These are phyloP conservation scores for Lipomyces sp. DNA, from an alignment of 805 yeast species.

Conservation along the genomic window DNA sequence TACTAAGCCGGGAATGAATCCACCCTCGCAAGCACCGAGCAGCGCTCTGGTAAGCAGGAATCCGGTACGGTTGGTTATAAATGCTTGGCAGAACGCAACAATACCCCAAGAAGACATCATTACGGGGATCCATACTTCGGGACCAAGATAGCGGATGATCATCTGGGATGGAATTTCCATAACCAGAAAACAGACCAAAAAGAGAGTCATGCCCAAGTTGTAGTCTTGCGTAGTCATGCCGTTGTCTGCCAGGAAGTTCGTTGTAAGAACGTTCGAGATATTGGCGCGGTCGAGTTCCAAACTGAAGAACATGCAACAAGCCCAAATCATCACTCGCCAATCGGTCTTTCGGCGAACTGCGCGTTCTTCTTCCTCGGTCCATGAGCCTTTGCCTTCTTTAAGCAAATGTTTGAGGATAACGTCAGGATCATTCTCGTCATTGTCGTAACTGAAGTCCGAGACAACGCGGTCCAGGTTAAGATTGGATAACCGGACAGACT, in stretches of 20 bases:
- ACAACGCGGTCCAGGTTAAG: background rate
- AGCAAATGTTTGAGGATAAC: constrained; percentile 15
- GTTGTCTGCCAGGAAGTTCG: constrained; percentile 51
- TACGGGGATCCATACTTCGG: constrained; percentile 58
- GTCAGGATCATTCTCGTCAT: constrained; percentile 21
- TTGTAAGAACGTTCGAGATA: constrained; percentile 53
- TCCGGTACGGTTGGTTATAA: constrained; percentile 38
- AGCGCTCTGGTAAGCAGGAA: constrained; percentile 51
- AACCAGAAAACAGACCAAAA: constrained; percentile 44
- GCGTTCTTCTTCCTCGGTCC: constrained; percentile 54
- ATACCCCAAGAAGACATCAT: constrained; percentile 54
- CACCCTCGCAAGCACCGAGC: constrained; percentile 60
- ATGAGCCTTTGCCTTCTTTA: constrained; percentile 31
- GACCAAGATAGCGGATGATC: constrained; percentile 57
- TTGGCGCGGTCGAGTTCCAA: constrained; percentile 58
- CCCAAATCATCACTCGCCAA: constrained; percentile 51
- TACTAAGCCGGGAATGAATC: constrained; percentile 63
- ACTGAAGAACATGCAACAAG: constrained; percentile 55
- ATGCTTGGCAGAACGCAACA: constrained; percentile 52
- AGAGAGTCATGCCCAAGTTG: constrained; percentile 56
- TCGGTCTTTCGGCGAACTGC: constrained; percentile 51
- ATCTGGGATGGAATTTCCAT: constrained; percentile 45
- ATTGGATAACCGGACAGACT: too few relatives aligned
- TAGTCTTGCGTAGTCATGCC: constrained; percentile 53
- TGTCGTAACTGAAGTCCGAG: constrained; percentile 3